Conservation (phyloP, 352 stramenopile species). For the Phytophthora citrophthora region DNA sequence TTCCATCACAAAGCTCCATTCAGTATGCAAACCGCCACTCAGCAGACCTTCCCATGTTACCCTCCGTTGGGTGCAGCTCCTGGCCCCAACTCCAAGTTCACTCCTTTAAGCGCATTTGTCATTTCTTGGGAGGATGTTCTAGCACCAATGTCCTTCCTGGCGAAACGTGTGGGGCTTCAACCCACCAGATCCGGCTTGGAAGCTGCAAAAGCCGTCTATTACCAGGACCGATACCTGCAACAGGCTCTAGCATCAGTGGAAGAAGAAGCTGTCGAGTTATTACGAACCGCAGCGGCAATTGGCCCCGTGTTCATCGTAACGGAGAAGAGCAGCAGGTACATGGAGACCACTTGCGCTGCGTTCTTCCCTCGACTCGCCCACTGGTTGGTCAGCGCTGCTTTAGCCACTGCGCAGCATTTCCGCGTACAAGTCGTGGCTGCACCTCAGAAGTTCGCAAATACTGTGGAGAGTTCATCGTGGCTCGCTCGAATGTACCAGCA, state of each 20-base stretch:
- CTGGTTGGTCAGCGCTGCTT: constrained; percentile 37
- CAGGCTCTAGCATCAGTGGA: constrained; percentile 58
- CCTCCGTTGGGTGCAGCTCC: constrained; percentile 12
- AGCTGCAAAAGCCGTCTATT: constrained; percentile 32
- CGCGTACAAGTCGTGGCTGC: constrained; percentile 50
- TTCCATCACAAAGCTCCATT: background rate
- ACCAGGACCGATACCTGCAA: constrained; percentile 55
- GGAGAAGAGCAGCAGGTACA: constrained; percentile 51
- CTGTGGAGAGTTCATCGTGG: constrained; percentile 46
- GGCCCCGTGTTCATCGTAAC: constrained; percentile 65
- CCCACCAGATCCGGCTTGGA: constrained; percentile 40
- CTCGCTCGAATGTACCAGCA: constrained; percentile 50
- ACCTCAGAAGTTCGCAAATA: constrained; percentile 46
- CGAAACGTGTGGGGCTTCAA: constrained; percentile 47
- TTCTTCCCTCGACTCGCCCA: constrained; percentile 66
- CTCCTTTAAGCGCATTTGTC: constrained; percentile 38
- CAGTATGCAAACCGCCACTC: constrained; percentile 12
- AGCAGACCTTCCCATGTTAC: constrained; percentile 22
- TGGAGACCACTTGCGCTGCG: constrained; percentile 45
- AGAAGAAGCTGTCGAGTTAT: constrained; percentile 56
- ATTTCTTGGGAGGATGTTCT: constrained; percentile 71
- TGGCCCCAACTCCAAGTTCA: background rate
- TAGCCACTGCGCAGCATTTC: constrained; percentile 14
- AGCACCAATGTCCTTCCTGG: constrained; percentile 50
- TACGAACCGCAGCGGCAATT: constrained; percentile 39